Evolutionary conservation across 2,329 filamentous ascomycete genomes (phyloP).

Genomic region (Colletotrichum sansevieriae): DNA sequence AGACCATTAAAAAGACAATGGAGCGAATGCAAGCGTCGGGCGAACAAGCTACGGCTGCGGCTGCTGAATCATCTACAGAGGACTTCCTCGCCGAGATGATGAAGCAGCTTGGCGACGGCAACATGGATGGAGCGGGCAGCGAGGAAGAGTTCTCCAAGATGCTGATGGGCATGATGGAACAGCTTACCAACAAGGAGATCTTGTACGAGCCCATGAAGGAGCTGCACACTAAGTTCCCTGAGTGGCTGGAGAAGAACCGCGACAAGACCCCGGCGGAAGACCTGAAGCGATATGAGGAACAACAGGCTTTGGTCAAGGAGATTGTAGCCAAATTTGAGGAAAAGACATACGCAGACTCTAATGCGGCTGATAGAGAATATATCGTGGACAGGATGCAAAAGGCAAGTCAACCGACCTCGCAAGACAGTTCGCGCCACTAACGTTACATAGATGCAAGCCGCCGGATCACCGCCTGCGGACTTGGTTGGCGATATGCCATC

Average conservation of each 20-base stretch:
- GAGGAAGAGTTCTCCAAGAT: constrained; percentile 96
- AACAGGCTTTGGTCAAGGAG: constrained; percentile 82
- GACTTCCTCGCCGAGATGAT: constrained; percentile 94
- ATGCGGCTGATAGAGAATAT: constrained; percentile 85
- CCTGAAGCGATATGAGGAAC: constrained; percentile 82
- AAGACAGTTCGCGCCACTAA: constrained; percentile 40
- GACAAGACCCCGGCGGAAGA: constrained; percentile 77
- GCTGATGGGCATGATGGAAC: constrained; percentile 98
- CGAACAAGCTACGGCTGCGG: constrained; percentile 84
- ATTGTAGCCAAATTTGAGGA: constrained; percentile 93
- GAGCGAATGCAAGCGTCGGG: constrained; percentile 94
- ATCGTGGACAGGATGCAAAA: constrained; percentile 99
- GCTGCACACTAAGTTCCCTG: constrained; percentile 90
- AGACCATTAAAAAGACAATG: constrained; percentile 94
- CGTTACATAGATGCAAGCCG: constrained; percentile 87
- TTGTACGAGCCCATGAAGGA: constrained; percentile 99
- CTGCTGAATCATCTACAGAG: constrained; percentile 74
- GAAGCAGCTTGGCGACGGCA: constrained; percentile 83
- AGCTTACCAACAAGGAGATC: constrained; percentile 98
- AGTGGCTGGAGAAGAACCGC: constrained; percentile 86
- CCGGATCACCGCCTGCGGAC: constrained; percentile 90
- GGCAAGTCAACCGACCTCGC: constrained; percentile 64
- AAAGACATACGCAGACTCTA: constrained; percentile 83
- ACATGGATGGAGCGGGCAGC: constrained; percentile 65
- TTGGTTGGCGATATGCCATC: constrained; percentile 91